Evolutionary conservation across 2,329 filamentous ascomycete genomes (phyloP).

Genomic region (Colletotrichum falcatum): DNA sequence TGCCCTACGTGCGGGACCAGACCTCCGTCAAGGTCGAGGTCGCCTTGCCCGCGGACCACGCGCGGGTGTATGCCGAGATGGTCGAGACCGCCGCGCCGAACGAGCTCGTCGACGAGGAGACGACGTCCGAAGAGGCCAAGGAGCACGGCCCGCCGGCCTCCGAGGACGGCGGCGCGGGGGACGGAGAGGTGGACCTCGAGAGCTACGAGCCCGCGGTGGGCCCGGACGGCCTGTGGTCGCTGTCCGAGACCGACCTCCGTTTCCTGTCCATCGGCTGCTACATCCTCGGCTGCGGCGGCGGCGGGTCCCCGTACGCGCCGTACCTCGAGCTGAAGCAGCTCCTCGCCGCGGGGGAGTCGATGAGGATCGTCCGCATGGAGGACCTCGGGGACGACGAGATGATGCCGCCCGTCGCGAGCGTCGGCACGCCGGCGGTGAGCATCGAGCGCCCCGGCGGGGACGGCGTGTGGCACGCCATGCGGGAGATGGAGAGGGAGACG

Average conservation of each 20-base stretch:
- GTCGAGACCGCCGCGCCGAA: slow-evolving; percentile 20
- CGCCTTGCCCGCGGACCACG: slow-evolving; percentile 41
- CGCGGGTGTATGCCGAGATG: slow-evolving; percentile 39
- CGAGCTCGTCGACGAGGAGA: slow-evolving; percentile 25
- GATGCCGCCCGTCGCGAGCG: slow-evolving; percentile 42
- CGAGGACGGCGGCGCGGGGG: neutral
- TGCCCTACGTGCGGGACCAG: slow-evolving; percentile 44
- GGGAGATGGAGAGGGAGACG: slow-evolving; percentile 34
- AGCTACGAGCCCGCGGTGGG: slow-evolving; percentile 35
- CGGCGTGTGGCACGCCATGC: slow-evolving; percentile 39
- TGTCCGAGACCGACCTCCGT: slow-evolving; percentile 43
- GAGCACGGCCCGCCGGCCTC: slow-evolving; percentile 12
- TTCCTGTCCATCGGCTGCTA: slow-evolving; percentile 45
- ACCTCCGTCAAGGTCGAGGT: slow-evolving; percentile 44
- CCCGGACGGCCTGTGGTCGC: slow-evolving; percentile 39
- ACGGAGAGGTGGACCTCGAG: slow-evolving; percentile 21
- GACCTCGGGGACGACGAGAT: slow-evolving; percentile 43
- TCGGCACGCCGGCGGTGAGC: slow-evolving; percentile 44
- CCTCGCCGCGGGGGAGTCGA: slow-evolving; percentile 40
- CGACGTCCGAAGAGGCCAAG: slow-evolving; percentile 37
- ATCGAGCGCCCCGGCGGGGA: slow-evolving; percentile 42
- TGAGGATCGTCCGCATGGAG: slow-evolving; percentile 42
- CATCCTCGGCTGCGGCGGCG: slow-evolving; percentile 45
- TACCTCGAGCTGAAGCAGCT: slow-evolving; percentile 43
- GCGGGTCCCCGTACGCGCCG: slow-evolving; percentile 44